Evolutionary conservation across 345 rosid species (phyloP), one percentile per base, ranked within the genome.

Genomic region (Moricandia arvensis): DNA sequence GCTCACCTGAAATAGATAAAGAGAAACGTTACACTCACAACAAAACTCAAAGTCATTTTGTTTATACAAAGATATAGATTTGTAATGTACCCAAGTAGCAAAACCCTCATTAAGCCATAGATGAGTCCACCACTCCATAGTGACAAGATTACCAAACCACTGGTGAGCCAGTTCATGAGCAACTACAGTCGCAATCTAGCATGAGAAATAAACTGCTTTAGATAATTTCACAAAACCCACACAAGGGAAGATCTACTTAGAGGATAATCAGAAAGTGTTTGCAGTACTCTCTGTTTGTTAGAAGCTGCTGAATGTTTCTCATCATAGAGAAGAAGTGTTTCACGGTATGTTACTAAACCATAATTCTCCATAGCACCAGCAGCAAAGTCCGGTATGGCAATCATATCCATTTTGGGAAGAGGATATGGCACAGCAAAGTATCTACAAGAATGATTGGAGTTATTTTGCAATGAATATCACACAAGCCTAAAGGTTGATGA

Each of bases 71-170:
- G 60, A 70, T 12, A 55, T 27, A 76, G 71, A 63, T 13, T 66
- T 61, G 64, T 18, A 79, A 59, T 33, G 49, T 92, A 95, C 99
- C 99, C 99, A 95, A 43, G 99, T 95, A 41, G 99, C 99, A 85
- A 95, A 95, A 74, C 99, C 99, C 83, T 95, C 99, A 74, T 95
- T 95, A 60, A 92, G 87, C 99, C 99, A 95, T 68, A 95, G 84
- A 81, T 95, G 90, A 1, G 99, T 95, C 98, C 99, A 95, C 99
- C 99, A 95, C 79, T 95, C 97, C 99, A 95, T 95, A 57, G 99
- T 92, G 66, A 95, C 98, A 78, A 95, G 97, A 85, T 95, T 92
- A 26, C 98, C 99, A 82, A 95, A 95, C 99, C 98, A 95, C 82
- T 95, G 98, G 78, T 95, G 99, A 59, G 98, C 99, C 53, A 95